Evolutionary conservation across 129 eudicot species (phyloP).

Genomic region (Tagetes erecta): DNA sequence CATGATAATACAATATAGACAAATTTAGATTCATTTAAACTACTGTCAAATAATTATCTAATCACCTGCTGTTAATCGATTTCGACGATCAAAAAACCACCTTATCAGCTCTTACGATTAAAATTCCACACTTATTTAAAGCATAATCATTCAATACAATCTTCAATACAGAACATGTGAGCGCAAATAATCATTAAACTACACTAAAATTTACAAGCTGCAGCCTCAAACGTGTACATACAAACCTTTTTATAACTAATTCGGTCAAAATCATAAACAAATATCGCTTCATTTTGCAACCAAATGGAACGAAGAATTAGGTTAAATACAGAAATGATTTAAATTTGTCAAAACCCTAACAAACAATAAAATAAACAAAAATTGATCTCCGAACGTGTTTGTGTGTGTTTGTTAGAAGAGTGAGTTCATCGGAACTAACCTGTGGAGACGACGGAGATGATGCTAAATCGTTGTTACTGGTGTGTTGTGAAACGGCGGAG

Average conservation of each 20-base stretch:
- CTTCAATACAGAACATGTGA: conserved; percentile 7
- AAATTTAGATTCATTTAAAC: neutral
- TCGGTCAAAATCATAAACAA: neutral
- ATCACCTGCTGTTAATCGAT: neutral
- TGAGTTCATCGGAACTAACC: conserved; percentile 22
- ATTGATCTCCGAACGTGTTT: neutral
- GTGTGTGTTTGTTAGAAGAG: neutral
- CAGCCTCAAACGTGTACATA: neutral
- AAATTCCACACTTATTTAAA: neutral
- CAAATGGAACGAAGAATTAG: conserved; percentile 14
- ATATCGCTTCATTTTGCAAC: neutral
- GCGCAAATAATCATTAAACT: neutral
- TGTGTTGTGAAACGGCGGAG: conserved; percentile 26
- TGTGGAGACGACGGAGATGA: conserved; percentile 16
- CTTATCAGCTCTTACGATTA: neutral
- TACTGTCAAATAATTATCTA: neutral
- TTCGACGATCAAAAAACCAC: neutral
- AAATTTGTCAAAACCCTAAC: conserved; percentile 13
- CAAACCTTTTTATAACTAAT: neutral
- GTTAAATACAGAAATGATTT: neutral
- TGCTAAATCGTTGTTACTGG: neutral
- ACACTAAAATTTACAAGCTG: neutral
- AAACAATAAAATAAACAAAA: neutral
- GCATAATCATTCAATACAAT: conserved; percentile 8
- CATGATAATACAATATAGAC: neutral